These are phyloP conservation scores for Exserohilum turcica DNA, from an alignment of 2,329 filamentous ascomycete species.

Conservation along the genomic window DNA sequence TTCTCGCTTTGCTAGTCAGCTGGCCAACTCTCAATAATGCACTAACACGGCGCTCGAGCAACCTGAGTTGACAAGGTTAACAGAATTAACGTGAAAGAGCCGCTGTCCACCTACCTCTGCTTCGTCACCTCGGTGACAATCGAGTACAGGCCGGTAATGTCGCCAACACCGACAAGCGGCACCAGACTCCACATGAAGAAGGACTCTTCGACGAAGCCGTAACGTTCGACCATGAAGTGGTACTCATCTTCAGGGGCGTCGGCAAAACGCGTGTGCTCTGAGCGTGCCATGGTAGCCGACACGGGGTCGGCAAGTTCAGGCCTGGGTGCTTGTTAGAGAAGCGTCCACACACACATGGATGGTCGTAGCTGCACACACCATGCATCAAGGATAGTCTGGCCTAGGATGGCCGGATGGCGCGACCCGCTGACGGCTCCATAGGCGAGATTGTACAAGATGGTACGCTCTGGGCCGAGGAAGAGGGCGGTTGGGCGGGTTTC, in stretches of 20 bases:
- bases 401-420: conserved; percentile 16
- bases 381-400: conserved; percentile 16
- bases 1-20: conserved; percentile 11
- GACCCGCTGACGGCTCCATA: conserved; percentile 14
- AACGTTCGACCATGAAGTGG: conserved; percentile 19
- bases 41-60: conserved; percentile 18
- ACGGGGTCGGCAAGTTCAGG: conserved; percentile 13
- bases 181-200: conserved; percentile 21
- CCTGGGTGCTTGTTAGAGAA: conserved; percentile 5
- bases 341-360: neutral
- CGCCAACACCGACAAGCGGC: conserved; percentile 12
- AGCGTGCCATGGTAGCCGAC: conserved; percentile 10
- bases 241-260: conserved; percentile 20
- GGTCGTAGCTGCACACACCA: conserved; percentile 6
- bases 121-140: conserved; percentile 25
- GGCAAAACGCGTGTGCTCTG: conserved; percentile 8
- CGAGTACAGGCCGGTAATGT: conserved; percentile 18
- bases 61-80: neutral
- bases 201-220: conserved; percentile 19
- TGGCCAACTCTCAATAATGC: conserved; percentile 15
- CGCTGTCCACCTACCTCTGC: conserved; percentile 10
- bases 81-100: neutral
- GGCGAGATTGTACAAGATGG: conserved; percentile 21
- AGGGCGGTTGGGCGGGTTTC: conserved; percentile 19
- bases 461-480: conserved; percentile 20